Base-by-base conservation (phyloP, 164 flowering plant genomes). In the Berberis thunbergii region DNA sequence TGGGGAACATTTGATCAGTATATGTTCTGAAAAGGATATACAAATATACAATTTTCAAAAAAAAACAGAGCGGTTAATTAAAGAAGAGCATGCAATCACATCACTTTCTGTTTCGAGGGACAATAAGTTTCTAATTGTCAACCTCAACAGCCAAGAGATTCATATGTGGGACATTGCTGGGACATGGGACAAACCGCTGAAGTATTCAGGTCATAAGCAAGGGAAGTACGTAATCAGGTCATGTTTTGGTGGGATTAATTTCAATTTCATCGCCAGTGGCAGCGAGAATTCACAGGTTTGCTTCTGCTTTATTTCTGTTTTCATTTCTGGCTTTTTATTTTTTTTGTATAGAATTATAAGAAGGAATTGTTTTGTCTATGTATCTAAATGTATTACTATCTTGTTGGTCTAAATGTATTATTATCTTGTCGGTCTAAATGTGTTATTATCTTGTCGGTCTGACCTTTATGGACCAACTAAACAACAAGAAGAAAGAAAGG, bases 231-330 rank as follows among this genome's bases (percentile, higher is more conserved):
- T 93, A 64, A 86, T 93, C 50, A 61, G 98, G 7, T 93, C 97
- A 4, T 90, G 97, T 79, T 93, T 93, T 80, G 97, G 97, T 66
- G 98, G 98, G 43, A 60, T 74, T 46, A 63, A 87, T 61, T 68
- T 77, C 65, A 50, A 64, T 49, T 93, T 88, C 64, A 83, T 93
- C 50, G 97, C 97, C 70, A 88, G 97, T 67, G 97, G 98, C 11
- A 93, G 97, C 72, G 98, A 93, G 72, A 79, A 89, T 79, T 78
- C 96, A 56, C 76, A 86, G 91, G 98, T 93, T 77, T 12, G 72
- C 38, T 39, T 57, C 69, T 71, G 52, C 59, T 46, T 4, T 46
- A 9, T 60, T 44, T 39, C 26, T 40, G 41, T 13, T 46, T 59
- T 46, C 38, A 41, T 45, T 58, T 26, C 49, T 43, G 4, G 8